phyloP scores from a whole-genome alignment of 371 early-diverging fungal species.

The Haplosporangium sp. region DNA sequence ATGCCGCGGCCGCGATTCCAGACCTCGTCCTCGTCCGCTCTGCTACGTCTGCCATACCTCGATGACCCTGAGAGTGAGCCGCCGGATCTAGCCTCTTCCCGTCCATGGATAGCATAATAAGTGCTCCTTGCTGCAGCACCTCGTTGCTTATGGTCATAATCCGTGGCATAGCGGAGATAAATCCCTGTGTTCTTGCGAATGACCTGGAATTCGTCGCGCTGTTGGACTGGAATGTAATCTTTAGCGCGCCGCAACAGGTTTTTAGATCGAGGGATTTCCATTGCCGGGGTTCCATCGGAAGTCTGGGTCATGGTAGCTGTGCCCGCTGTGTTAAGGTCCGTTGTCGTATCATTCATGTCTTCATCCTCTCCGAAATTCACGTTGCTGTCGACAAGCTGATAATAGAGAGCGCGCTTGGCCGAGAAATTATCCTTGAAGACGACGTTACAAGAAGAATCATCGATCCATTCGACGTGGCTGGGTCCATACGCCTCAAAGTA shows the following conservation, averaged over 20 bases:
- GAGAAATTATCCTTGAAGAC: constrained; percentile 38
- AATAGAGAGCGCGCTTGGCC: constrained; percentile 56
- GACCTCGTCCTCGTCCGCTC: constrained; percentile 47
- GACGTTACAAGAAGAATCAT: constrained; percentile 65
- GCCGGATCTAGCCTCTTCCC: constrained; percentile 21
- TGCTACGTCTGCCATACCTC: constrained; percentile 44
- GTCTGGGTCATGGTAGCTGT: constrained; percentile 1
- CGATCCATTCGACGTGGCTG: constrained; percentile 68
- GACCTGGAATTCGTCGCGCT: constrained; percentile 23
- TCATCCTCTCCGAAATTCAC: constrained; percentile 52
- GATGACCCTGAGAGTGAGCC: constrained; percentile 5
- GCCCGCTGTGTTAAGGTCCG: neutral
- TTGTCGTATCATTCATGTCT: neutral
- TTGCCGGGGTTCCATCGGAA: constrained; percentile 11
- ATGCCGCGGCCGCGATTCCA: constrained; percentile 51
- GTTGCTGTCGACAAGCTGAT: constrained; percentile 43
- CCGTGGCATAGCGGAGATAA: constrained; percentile 60
- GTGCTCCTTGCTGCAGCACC: constrained; percentile 63
- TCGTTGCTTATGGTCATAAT: constrained; percentile 61
- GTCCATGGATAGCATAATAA: constrained; percentile 65
- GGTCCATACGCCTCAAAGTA: constrained; percentile 59
- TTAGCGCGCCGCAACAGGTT: constrained; percentile 46
- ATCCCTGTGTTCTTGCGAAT: constrained; percentile 25
- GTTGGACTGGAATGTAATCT: constrained; percentile 38
- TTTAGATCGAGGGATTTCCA: constrained; percentile 19